These are phyloP conservation scores for Auricularia sp. DNA, from an alignment of 768 basidiomycete species.

Conservation along the genomic window DNA sequence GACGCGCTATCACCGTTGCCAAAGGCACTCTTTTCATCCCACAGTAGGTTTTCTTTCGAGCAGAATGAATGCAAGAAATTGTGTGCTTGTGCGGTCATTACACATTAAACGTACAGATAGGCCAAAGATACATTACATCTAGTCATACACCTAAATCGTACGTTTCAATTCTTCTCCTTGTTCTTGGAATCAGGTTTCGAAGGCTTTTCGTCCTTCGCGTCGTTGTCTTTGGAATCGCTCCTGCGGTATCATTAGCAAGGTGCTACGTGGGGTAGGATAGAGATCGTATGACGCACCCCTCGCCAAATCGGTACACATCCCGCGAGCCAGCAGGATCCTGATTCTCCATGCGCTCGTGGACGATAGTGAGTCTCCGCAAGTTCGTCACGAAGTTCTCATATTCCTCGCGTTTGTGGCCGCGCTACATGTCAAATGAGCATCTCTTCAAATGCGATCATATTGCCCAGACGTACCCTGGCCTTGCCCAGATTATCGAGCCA, in stretches of 20 bases:
- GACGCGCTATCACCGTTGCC: slow-evolving; percentile 26
- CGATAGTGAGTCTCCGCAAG: slow-evolving; percentile 31
- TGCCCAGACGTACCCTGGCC: slow-evolving; percentile 10
- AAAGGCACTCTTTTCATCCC: slow-evolving; percentile 17
- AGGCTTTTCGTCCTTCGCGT: not conserved
- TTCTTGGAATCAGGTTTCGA: too few species aligned
- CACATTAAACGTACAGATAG: too few species aligned
- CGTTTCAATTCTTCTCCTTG: too few species aligned
- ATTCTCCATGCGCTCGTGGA: slow-evolving; percentile 22
- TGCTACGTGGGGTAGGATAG: too few species aligned
- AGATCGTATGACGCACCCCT: not conserved
- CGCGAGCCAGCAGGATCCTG: not conserved
- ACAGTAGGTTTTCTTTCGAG: not conserved
- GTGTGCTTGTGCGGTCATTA: too few species aligned
- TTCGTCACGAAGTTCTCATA: slow-evolving; percentile 32
- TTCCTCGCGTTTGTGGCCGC: slow-evolving; percentile 26
- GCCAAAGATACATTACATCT: too few species aligned
- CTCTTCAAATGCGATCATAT: too few species aligned
- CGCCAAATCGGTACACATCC: not conserved
- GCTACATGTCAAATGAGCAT: slow-evolving; percentile 9
- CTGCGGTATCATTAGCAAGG: too few species aligned
- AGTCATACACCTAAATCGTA: too few species aligned
- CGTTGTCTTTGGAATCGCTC: not conserved
- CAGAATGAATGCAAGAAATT: too few species aligned
- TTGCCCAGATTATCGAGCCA: slow-evolving; percentile 33